A percentile compares a stretch with the other conserved stretches of the same genome.
These are phyloP conservation scores for Neurospora discreta DNA, from an alignment of 495 filamentous ascomycete genomes.

Conservation along the genomic window DNA sequence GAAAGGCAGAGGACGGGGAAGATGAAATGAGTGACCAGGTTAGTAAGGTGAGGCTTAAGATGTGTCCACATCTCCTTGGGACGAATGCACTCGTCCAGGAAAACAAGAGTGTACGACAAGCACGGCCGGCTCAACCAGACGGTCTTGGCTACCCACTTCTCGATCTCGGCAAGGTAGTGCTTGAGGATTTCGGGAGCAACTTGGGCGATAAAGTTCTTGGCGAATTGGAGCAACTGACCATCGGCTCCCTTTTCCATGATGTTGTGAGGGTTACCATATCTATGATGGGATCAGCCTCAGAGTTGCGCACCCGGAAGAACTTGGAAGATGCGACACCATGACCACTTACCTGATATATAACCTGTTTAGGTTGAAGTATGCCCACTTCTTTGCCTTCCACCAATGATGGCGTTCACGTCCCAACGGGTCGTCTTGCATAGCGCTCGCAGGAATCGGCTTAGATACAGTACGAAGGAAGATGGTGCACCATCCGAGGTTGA, in stretches of 20 bases:
- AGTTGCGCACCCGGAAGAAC: not conserved
- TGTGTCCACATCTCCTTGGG: constrained; percentile 94
- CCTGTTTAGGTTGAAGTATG: constrained; percentile 92
- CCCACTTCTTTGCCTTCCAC: constrained; percentile 99
- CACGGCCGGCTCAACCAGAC: constrained; percentile 90
- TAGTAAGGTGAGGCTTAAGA: constrained; percentile 86
- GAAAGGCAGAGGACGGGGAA: constrained; percentile 92
- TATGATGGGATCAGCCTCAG: constrained; percentile 26
- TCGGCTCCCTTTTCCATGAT: constrained; percentile 50
- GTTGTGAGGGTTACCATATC: constrained; percentile 77
- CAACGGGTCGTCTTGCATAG: constrained; percentile 69
- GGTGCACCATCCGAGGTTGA: constrained; percentile 88
- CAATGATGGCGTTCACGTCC: constrained; percentile 91
- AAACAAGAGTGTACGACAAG: constrained; percentile 81
- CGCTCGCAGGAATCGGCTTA: constrained; percentile 67
- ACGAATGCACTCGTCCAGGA: constrained; percentile 93
- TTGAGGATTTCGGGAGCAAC: constrained; percentile 95
- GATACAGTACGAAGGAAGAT: constrained; percentile 83
- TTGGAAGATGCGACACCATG: not conserved
- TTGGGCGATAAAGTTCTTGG: constrained; percentile 78
- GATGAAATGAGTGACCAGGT: constrained; percentile 80
- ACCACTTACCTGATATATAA: constrained; percentile 72
- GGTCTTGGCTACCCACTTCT: constrained; percentile 93
- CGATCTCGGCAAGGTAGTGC: constrained; percentile 82
- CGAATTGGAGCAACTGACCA: constrained; percentile 63